A percentile compares a stretch with the other conserved stretches of the same genome.
phyloP scores from a whole-genome alignment of 805 yeast species.

The Cyberlindnera meyerae region DNA sequence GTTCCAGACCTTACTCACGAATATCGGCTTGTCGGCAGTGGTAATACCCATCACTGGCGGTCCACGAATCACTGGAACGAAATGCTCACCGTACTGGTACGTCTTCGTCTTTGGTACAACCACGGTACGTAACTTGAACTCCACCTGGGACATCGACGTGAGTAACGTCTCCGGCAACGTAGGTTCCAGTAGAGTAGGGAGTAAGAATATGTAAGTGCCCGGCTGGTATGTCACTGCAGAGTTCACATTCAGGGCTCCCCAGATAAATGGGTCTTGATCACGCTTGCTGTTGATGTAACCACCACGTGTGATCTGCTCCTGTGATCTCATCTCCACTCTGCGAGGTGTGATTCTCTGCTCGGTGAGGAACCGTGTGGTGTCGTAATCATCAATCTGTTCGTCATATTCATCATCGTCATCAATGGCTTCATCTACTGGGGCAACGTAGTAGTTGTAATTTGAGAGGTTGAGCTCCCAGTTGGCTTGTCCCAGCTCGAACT shows the following conservation, averaged over 20 bases:
- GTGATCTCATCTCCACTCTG: constrained; percentile 9
- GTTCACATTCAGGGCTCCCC: constrained; percentile 12
- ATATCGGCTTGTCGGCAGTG: constrained; percentile 62
- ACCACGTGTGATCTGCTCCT: constrained; percentile 16
- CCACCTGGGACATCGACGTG: constrained; percentile 44
- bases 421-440: constrained; percentile 20
- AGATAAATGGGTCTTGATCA: constrained; percentile 15
- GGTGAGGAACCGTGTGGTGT: constrained; percentile 10
- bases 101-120: constrained; percentile 27
- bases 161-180: constrained; percentile 57
- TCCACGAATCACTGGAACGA: constrained; percentile 33
- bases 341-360: constrained; percentile 14
- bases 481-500: constrained; percentile 42
- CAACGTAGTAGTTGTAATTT: constrained; percentile 41
- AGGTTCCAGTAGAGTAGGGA: constrained; percentile 59
- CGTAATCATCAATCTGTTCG: constrained; percentile 6
- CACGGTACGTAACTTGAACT: constrained; percentile 38
- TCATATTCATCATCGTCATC: constrained; percentile 18
- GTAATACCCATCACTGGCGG: constrained; percentile 36
- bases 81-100: constrained; percentile 30
- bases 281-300: constrained; percentile 12
- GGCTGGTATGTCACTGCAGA: constrained; percentile 35
- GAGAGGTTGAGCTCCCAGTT: constrained; percentile 41
- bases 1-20: constrained; percentile 72
- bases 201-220: constrained; percentile 64